Base-by-base conservation (phyloP, 441 rosid genomes). In the Syzygium malaccense region DNA sequence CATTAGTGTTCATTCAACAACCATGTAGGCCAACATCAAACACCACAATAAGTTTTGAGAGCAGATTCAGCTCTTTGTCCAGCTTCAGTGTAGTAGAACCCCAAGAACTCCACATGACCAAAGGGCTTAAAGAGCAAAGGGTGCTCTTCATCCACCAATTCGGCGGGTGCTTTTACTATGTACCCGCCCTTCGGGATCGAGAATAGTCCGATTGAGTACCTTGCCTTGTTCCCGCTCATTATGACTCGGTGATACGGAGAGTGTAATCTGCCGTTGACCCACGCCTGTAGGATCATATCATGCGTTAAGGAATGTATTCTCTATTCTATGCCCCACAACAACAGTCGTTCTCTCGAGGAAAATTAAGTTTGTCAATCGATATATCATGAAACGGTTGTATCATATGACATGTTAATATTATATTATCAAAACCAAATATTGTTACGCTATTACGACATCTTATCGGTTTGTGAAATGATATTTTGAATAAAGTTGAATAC, bases 51-150 rank as follows among this genome's bases (percentile, higher is more conserved):
- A 33, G 91, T 86, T 62, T 90, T 92, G 20, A 94, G 94, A 71
- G 97, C 92, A 90, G 92, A 92, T 86, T 87, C 88, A 89, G 86
- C 86, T 85, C 91, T 92, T 58, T 93, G 95, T 30, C 95, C 96
- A 37, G 92, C 94, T 89, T 92, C 94, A 7, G 95, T 88, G 87
- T 92, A 90, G 64, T 92, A 93, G 88, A 94, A 95, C 14, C 86
- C 87, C 41, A 95, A 91, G 88, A 95, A 95, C 20, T 96, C 89
- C 2, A 90, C 91, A 71, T 93, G 92, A 88, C 94, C 94, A 87
- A 92, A 93, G 8, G 96, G 95, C 87, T 92, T 92, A 88, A 91
- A 95, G 26, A 94, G 93, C 89, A 92, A 89, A 25, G 96, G 98
- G 86, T 94, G 93, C 33, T 93, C 91, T 19, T 93, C 93, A 89